Evolutionary conservation across 148 eudicot species (phyloP).

Genomic region (Silene latifolia): DNA sequence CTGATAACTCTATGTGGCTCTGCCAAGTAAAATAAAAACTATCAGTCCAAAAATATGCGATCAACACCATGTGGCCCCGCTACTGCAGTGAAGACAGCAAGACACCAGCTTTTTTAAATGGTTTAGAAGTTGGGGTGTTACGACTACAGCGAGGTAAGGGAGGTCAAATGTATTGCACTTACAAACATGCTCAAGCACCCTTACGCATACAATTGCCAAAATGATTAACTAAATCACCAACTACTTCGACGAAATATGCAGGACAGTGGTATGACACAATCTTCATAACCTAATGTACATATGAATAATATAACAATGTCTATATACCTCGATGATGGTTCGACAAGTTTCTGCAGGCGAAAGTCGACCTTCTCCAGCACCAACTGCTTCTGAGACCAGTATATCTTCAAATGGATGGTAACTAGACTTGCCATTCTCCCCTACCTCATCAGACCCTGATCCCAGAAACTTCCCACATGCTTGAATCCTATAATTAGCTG

Average conservation of each 20-base stretch:
- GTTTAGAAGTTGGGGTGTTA: not conserved
- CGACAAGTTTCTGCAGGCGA: slow-evolving; percentile 76
- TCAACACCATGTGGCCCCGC: too few relatives aligned
- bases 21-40: not conserved
- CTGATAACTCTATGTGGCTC: not conserved
- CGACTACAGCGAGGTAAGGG: too few relatives aligned
- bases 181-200: not conserved
- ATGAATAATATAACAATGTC: too few relatives aligned
- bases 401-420: slow-evolving; percentile 94
- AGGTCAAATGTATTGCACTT: not conserved
- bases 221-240: not conserved
- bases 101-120: not conserved
- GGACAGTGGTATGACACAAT: not conserved
- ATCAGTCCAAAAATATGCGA: too few relatives aligned
- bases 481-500: slow-evolving; percentile 36
- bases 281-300: not conserved
- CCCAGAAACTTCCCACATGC: slow-evolving; percentile 60
- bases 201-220: slow-evolving; percentile 1
- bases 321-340: slow-evolving; percentile 80
- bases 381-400: slow-evolving; percentile 42
- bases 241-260: not conserved
- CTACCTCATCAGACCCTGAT: slow-evolving; percentile 49
- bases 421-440: slow-evolving; percentile 52
- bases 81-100: not conserved
- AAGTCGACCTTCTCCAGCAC: slow-evolving; percentile 54